A percentile compares a stretch with the other conserved stretches of the same genome.
Evolutionary conservation across 2,329 filamentous ascomycete genomes (phyloP).

Genomic region (Aspergillus jensenii): DNA sequence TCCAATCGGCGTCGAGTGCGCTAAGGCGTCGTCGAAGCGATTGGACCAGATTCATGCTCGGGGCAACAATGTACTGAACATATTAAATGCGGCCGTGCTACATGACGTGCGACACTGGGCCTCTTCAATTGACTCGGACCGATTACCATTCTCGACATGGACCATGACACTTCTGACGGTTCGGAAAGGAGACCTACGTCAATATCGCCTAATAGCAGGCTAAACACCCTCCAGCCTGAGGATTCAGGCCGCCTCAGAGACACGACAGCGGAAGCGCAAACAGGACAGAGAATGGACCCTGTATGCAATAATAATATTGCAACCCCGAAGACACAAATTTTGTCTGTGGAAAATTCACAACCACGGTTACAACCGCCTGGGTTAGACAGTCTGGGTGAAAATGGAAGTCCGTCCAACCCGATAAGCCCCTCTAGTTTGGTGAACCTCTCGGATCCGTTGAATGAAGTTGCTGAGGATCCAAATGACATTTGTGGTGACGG

Average conservation of each 20-base stretch:
- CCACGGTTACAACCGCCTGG: neutral
- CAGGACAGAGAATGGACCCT: slow-evolving; percentile 13
- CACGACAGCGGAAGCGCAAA: slow-evolving; percentile 1
- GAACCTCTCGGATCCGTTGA: neutral
- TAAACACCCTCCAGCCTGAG: slow-evolving; percentile 15
- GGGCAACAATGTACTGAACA: slow-evolving; percentile 12
- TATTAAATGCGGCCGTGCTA: slow-evolving; percentile 4
- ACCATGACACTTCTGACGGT: slow-evolving; percentile 25
- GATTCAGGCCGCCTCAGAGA: slow-evolving; percentile 8
- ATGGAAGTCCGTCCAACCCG: neutral
- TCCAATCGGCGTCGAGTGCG: neutral
- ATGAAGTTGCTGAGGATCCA: neutral
- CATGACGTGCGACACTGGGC: slow-evolving; percentile 14
- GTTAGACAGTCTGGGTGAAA: neutral
- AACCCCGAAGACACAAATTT: neutral
- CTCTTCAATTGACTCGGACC: slow-evolving; percentile 3
- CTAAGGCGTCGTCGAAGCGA: neutral
- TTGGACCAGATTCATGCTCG: neutral
- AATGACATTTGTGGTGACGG: neutral
- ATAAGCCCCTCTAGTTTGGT: neutral
- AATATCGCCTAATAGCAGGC: slow-evolving; percentile 14
- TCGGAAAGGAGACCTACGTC: slow-evolving; percentile 23
- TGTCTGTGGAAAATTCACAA: neutral
- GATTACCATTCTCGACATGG: slow-evolving; percentile 28
- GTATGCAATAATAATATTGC: slow-evolving; percentile 2